Percentiles rank a stretch among this genome's conserved stretches.
Conservation (phyloP, 768 basidiomycete genomes). For the Leucosporidium creatinivorum region DNA sequence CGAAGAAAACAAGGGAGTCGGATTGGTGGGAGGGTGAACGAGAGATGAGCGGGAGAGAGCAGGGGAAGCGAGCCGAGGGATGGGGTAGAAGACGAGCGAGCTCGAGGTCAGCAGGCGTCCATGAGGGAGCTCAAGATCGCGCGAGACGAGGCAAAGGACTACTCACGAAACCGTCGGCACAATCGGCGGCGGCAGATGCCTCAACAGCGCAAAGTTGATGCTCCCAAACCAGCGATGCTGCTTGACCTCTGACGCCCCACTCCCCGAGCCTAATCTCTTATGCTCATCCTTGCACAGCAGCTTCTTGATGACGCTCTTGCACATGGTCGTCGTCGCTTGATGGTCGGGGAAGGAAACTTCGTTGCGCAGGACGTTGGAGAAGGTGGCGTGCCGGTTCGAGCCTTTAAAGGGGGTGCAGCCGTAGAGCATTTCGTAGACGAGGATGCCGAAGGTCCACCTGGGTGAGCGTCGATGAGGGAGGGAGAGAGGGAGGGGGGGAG, state of each 20-base stretch:
- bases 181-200: slow-evolving; percentile 78
- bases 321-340: slow-evolving; percentile 67
- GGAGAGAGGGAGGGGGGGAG: not conserved
- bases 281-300: slow-evolving; percentile 87
- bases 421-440: slow-evolving; percentile 93
- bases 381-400: slow-evolving; percentile 84
- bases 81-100: not conserved
- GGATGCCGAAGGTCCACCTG: slow-evolving; percentile 77
- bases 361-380: slow-evolving; percentile 83
- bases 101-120: not conserved
- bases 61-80: too few species aligned
- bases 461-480: too few species aligned
- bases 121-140: not conserved
- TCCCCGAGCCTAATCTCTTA: slow-evolving; percentile 78
- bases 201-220: slow-evolving; percentile 91
- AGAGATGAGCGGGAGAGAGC: slow-evolving; percentile 26
- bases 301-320: slow-evolving; percentile 79
- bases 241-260: slow-evolving; percentile 96
- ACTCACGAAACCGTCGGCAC: slow-evolving; percentile 27
- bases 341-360: slow-evolving; percentile 79
- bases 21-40: slow-evolving; percentile 42
- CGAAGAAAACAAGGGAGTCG: too few species aligned
- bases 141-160: not conserved
- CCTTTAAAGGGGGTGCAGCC: slow-evolving; percentile 96
- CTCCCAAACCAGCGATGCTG: slow-evolving; percentile 97